Evolutionary conservation across 768 basidiomycete species (phyloP).

Genomic region (Scleroderma bovista): DNA sequence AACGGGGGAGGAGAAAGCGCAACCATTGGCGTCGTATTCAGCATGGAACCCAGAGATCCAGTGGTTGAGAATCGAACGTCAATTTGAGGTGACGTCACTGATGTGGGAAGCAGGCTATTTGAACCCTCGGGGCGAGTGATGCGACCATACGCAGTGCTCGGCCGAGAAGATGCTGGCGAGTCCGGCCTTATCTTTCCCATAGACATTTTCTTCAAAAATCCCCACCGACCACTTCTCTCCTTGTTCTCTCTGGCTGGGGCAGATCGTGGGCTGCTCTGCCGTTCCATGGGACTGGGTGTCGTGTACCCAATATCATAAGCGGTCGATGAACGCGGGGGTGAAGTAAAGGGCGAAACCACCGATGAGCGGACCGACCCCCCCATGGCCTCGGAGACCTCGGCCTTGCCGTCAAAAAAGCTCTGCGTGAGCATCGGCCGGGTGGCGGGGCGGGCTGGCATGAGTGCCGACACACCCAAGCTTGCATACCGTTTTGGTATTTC

Average conservation of each 20-base stretch:
- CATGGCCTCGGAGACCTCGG: conserved; percentile 25
- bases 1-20: conserved; percentile 17
- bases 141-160: conserved; percentile 29
- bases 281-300: conserved; percentile 20
- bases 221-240: conserved; percentile 79
- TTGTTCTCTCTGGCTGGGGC: conserved; percentile 24
- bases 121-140: conserved; percentile 14
- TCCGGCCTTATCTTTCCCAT: conserved; percentile 89
- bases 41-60: conserved; percentile 51
- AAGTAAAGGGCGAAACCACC: conserved; percentile 19
- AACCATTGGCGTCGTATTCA: conserved; percentile 29
- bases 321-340: conserved; percentile 20
- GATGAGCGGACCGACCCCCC: conserved; percentile 18
- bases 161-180: conserved; percentile 36
- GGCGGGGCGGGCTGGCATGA: conserved; percentile 29
- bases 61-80: conserved; percentile 70
- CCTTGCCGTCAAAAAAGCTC: conserved; percentile 47
- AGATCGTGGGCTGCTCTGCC: conserved; percentile 16
- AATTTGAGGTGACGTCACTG: conserved; percentile 51
- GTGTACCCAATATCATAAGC: conserved; percentile 9
- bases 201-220: conserved; percentile 97
- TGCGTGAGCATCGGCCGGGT: conserved; percentile 36
- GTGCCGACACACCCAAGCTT: conserved; percentile 51
- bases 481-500: conserved; percentile 54
- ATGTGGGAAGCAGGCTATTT: conserved; percentile 27